Percentiles rank a stretch among this genome's conserved stretches.
Evolutionary conservation across 106 monocot species (phyloP).

Genomic region (Dendrobium officinale): DNA sequence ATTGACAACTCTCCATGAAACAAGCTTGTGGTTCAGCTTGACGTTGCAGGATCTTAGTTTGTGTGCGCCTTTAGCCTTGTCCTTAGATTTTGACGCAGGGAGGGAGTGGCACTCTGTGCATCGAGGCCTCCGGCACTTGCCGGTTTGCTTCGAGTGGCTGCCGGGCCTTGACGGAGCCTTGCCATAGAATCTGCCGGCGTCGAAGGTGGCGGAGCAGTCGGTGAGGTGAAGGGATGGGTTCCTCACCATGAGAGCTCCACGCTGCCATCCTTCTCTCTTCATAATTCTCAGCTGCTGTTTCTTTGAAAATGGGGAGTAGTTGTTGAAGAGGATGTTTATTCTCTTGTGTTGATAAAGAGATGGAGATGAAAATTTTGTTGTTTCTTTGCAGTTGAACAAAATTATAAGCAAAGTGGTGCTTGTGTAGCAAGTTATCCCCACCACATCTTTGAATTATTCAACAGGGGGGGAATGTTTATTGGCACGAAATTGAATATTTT

Average conservation of each 20-base stretch:
- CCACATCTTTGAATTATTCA: neutral
- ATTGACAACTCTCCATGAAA: constrained; percentile 46
- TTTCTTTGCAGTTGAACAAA: neutral
- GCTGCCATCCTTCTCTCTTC: constrained; percentile 77
- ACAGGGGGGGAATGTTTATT: neutral
- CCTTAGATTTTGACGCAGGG: constrained; percentile 44
- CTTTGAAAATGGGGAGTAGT: neutral
- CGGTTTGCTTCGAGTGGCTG: too few relatives aligned
- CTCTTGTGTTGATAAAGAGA: neutral
- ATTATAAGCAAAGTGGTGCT: neutral
- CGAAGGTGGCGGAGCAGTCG: neutral
- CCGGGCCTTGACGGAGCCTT: constrained; percentile 24
- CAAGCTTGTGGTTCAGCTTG: constrained; percentile 45
- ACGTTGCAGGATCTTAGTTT: constrained; percentile 57
- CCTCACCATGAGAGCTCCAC: constrained; percentile 28
- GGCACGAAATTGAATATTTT: neutral
- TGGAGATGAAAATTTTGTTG: neutral
- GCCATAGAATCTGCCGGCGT: constrained; percentile 6
- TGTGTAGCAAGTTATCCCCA: neutral
- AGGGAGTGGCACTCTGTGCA: constrained; percentile 36
- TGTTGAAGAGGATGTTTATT: neutral
- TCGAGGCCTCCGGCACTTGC: constrained; percentile 37
- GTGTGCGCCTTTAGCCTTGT: constrained; percentile 61
- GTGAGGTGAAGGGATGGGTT: neutral
- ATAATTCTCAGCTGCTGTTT: constrained; percentile 20